Percentiles rank a stretch among this genome's conserved stretches.
phyloP scores from a whole-genome alignment of 228 moss, liverwort and hornwort species.

The Sphagnum fallax region DNA sequence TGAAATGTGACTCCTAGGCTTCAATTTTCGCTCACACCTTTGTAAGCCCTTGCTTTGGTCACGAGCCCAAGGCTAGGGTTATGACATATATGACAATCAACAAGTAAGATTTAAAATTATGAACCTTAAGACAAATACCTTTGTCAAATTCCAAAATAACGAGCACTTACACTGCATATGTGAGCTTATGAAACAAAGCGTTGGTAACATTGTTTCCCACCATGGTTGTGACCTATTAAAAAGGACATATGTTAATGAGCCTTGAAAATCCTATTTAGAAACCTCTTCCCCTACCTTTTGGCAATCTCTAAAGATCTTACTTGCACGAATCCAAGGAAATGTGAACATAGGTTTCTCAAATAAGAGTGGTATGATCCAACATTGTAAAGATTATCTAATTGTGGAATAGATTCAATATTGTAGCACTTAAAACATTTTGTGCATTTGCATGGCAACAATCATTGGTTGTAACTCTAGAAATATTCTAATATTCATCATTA shows the following conservation, averaged over 20 bases:
- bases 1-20: too few relatives aligned
- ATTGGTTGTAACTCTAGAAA: constrained; percentile 44
- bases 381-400: constrained; percentile 38
- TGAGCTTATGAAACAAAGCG: constrained; percentile 82
- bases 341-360: too few relatives aligned
- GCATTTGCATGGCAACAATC: constrained; percentile 88
- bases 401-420: constrained; percentile 83
- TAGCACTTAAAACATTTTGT: constrained; percentile 62
- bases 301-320: not conserved
- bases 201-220: constrained; percentile 75
- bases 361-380: too few relatives aligned
- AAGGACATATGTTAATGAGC: constrained; percentile 6
- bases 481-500: too few relatives aligned
- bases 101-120: too few relatives aligned
- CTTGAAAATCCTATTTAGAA: not conserved
- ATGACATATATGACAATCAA: too few relatives aligned
- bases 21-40: too few relatives aligned
- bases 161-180: constrained; percentile 78
- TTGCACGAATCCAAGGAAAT: not conserved
- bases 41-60: too few relatives aligned
- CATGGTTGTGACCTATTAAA: constrained; percentile 61
- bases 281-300: too few relatives aligned
- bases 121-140: constrained; percentile 19
- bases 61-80: too few relatives aligned
- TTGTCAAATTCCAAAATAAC: constrained; percentile 83